Evolutionary conservation across 2,329 filamentous ascomycete genomes (phyloP).

Genomic region (Rugonectria rugulosa): DNA sequence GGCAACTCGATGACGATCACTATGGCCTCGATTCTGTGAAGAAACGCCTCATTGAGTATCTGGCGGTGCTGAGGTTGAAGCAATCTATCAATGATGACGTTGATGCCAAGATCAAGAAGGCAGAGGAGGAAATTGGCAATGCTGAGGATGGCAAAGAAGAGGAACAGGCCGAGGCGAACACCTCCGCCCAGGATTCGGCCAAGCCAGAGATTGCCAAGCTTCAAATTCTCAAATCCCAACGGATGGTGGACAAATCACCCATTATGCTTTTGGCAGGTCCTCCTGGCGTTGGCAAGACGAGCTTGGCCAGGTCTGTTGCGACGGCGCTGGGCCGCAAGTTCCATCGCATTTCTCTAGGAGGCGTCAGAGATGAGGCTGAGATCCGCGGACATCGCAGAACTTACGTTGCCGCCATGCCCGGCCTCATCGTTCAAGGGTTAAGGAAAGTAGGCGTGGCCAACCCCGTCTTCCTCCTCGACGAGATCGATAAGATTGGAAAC

Average conservation of each 20-base stretch:
- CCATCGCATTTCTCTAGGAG: conserved; percentile 94
- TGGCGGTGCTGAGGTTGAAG: conserved; percentile 95
- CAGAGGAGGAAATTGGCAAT: conserved; percentile 64
- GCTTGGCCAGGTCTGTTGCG: conserved; percentile 90
- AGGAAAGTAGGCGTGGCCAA: conserved; percentile 97
- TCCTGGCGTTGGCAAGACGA: conserved; percentile 95
- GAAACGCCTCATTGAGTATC: conserved; percentile 92
- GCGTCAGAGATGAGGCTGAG: conserved; percentile 95
- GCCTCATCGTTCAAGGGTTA: conserved; percentile 88
- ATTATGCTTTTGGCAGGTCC: conserved; percentile 93
- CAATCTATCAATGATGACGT: conserved; percentile 87
- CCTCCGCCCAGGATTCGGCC: conserved; percentile 38
- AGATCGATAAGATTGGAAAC: conserved; percentile 95
- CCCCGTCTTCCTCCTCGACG: conserved; percentile 93
- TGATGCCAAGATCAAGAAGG: conserved; percentile 77
- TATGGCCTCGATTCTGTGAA: conserved; percentile 98
- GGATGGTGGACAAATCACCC: conserved; percentile 92
- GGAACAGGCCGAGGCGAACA: conserved; percentile 24
- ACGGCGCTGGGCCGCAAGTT: conserved; percentile 94
- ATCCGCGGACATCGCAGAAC: conserved; percentile 94
- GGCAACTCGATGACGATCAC: conserved; percentile 94
- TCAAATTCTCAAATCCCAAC: conserved; percentile 79
- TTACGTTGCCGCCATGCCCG: conserved; percentile 99
- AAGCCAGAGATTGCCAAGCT: conserved; percentile 66
- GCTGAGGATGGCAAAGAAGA: conserved; percentile 35